Evolutionary conservation across 345 rosid species (phyloP).

Genomic region (Populus davidiana): DNA sequence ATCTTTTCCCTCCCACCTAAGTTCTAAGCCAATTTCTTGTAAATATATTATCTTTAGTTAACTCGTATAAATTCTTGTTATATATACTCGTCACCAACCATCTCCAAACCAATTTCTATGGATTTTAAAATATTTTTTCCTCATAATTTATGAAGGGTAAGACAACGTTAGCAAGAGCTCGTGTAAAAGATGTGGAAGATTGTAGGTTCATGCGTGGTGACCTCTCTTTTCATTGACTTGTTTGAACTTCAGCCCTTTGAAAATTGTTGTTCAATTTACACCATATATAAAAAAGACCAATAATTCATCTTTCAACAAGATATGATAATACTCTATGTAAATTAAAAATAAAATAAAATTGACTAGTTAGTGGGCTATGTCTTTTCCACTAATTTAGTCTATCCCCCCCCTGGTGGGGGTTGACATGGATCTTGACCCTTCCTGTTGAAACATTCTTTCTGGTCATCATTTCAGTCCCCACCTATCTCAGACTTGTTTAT

Average conservation of each 20-base stretch:
- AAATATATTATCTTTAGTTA: too few relatives aligned
- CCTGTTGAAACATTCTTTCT: slow-evolving; percentile 37
- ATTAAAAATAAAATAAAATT: slow-evolving; percentile 22
- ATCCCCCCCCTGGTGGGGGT: slow-evolving; percentile 34
- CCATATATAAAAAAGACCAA: background rate
- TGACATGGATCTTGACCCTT: slow-evolving; percentile 50
- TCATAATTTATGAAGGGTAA: background rate
- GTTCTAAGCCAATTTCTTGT: too few relatives aligned
- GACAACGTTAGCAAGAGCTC: background rate
- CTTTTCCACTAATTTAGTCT: slow-evolving; percentile 32
- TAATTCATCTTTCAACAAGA: slow-evolving; percentile 6
- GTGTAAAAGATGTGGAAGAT: background rate
- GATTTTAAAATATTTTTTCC: background rate
- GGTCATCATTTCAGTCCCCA: slow-evolving; percentile 31
- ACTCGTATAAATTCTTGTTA: slow-evolving; percentile 1
- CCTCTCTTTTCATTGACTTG: slow-evolving; percentile 27
- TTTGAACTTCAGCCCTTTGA: slow-evolving; percentile 4
- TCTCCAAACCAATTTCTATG: background rate
- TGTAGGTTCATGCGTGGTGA: background rate
- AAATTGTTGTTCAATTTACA: slow-evolving; percentile 15
- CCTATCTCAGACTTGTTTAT: background rate
- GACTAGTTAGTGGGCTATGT: slow-evolving; percentile 41
- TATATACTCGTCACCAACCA: slow-evolving; percentile 4
- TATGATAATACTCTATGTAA: slow-evolving; percentile 13
- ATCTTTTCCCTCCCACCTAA: too few relatives aligned